Base-by-base conservation (phyloP, 495 filamentous ascomycete genomes). In the Lineolata rhizophorae region DNA sequence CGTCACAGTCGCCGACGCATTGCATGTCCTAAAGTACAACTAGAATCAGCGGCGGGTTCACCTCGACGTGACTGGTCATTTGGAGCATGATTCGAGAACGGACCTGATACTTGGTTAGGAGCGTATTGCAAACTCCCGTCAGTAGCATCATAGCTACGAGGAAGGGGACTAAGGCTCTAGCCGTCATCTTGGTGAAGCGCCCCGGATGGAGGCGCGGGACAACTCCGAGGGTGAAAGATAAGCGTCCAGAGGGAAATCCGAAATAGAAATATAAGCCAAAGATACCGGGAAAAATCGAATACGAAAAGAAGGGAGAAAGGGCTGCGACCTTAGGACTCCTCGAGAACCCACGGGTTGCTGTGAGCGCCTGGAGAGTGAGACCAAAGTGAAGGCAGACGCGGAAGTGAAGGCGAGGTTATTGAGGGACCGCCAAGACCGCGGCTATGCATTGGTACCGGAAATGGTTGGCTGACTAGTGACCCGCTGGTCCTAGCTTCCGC, bases 101-200 rank as follows among this genome's bases (percentile, higher is more conserved):
- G 47, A 82, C 82, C 55, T 97, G 87, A 42, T 84, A 93, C 42
- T 97, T 97, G 41, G 87, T 92, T 44, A 97, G 61, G 34, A 97
- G 70, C 2, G 87, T 97, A 47, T 97, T 97, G 62, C 82, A 92
- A 30, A 94, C 84, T 25, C 87, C 87, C 18, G 75, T 79, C 45
- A 72, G 45, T 46, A 94, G 61, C 83, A 94, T 92, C 79, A 92
- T 87, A 37, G 62, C 72, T 46, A 94, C 77, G 39, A 91, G 61
- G 42, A 91, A 65, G 4, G 80, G 81, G 41, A 92, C 68, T 19
- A 75, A 40, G 5, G 70, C 67, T 44, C 64, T 67, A 35, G 46
- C 56, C 25, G 52, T 59, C 67, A 73, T 72, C 34, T 20, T 49
- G 36, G 39, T 20, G 30, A 27, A 20, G 28, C 9, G 8, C 28